Conservation (phyloP, 1,284 basidiomycete genomes). For the Tremellales sp. region DNA sequence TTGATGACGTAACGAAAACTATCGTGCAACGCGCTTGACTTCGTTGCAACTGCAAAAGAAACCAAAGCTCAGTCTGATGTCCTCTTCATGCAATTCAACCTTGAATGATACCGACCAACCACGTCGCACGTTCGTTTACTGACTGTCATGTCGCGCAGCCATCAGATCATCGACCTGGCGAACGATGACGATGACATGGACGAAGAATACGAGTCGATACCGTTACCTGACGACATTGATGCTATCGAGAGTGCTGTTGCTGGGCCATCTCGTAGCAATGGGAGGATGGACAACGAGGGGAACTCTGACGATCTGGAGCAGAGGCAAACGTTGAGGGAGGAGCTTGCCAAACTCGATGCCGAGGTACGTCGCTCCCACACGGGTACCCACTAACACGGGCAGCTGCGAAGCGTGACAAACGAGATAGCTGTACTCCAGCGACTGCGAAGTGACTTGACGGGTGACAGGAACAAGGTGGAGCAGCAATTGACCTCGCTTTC, state of each 20-base stretch:
- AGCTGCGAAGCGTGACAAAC: conserved; percentile 33
- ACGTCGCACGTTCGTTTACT: too few species aligned
- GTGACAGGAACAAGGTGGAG: conserved; percentile 20
- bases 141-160: neutral
- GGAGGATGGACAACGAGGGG: neutral
- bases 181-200: conserved; percentile 17
- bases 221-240: neutral
- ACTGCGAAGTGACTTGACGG: conserved; percentile 22
- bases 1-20: too few species aligned
- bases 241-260: too few species aligned
- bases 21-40: too few species aligned
- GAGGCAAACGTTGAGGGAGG: conserved; percentile 21
- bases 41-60: too few species aligned
- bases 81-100: too few species aligned
- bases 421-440: conserved; percentile 33
- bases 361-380: conserved; percentile 37
- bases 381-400: neutral
- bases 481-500: conserved; percentile 11
- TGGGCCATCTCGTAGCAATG: too few species aligned
- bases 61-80: too few species aligned
- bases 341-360: conserved; percentile 29
- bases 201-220: neutral
- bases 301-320: conserved; percentile 10
- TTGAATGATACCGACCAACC: too few species aligned
- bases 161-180: neutral